Percentiles rank a stretch among this genome's conserved stretches.
Conservation (phyloP, 2,329 filamentous ascomycete genomes). For the Cercospora sesami region DNA sequence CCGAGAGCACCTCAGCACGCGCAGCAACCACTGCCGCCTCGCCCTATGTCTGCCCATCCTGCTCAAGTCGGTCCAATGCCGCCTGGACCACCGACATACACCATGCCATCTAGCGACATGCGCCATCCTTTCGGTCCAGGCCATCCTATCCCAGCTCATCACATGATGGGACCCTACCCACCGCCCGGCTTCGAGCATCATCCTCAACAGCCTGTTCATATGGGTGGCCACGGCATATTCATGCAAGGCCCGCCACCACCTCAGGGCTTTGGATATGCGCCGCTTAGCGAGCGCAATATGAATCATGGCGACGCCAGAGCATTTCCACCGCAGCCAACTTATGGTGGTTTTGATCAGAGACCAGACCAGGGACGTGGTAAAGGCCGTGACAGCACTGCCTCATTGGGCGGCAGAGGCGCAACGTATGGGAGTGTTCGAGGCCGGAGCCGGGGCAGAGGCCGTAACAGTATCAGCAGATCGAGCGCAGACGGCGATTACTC, state of each 20-base stretch:
- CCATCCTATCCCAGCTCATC: background rate
- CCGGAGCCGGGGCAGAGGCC: constrained; percentile 13
- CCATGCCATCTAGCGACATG: background rate
- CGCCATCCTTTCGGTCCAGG: background rate
- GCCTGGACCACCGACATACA: constrained; percentile 7
- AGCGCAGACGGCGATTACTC: constrained; percentile 6
- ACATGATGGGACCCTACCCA: background rate
- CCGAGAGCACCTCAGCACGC: background rate
- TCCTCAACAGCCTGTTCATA: background rate
- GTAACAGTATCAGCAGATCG: constrained; percentile 12
- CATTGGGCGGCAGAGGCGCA: constrained; percentile 8
- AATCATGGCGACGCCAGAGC: constrained; percentile 1
- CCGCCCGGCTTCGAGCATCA: constrained; percentile 5
- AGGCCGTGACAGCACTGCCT: constrained; percentile 15
- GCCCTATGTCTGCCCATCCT: background rate
- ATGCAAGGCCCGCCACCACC: constrained; percentile 4
- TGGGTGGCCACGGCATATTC: background rate
- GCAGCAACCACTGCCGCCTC: background rate
- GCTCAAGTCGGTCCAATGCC: background rate
- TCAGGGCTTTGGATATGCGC: background rate
- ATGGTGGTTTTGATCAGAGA: background rate
- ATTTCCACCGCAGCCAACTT: background rate
- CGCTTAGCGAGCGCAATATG: constrained; percentile 3
- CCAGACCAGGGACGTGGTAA: constrained; percentile 7
- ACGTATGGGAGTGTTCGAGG: constrained; percentile 1